A percentile compares a stretch with the other conserved stretches of the same genome.
These are phyloP conservation scores for Apiotrichum akiyoshidainum DNA, from an alignment of 1,284 basidiomycete species.

Conservation along the genomic window DNA sequence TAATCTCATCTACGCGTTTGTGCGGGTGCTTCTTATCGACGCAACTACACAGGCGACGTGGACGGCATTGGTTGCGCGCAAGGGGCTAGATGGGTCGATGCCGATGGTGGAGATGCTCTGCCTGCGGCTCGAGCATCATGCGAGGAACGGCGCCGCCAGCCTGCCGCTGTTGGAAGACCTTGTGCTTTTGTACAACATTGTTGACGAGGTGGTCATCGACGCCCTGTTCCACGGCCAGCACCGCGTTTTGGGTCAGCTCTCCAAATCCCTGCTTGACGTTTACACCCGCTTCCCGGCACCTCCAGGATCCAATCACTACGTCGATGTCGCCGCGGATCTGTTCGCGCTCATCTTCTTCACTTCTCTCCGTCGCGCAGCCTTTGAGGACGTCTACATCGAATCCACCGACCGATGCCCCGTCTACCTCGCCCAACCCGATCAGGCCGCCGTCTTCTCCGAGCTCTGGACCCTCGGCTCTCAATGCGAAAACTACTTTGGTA, in stretches of 20 bases:
- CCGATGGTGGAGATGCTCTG: constrained; percentile 5
- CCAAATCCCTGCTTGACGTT: background rate
- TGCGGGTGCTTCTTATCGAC: constrained; percentile 5
- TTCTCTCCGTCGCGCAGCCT: constrained; percentile 13
- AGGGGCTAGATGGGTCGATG: constrained; percentile 7
- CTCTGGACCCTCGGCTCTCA: constrained; percentile 19
- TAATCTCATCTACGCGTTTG: background rate
- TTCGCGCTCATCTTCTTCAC: constrained; percentile 17
- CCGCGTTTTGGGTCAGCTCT: background rate
- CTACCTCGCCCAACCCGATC: constrained; percentile 11
- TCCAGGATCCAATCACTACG: background rate
- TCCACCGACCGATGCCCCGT: constrained; percentile 14
- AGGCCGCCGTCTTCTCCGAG: constrained; percentile 17
- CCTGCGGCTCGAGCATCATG: constrained; percentile 8
- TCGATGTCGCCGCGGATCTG: constrained; percentile 15
- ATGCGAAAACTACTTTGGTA: constrained; percentile 18
- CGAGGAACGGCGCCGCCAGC: background rate
- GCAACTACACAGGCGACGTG: constrained; percentile 3
- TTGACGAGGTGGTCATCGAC: constrained; percentile 10
- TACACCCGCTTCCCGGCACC: constrained; percentile 5
- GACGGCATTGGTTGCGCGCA: constrained; percentile 8
- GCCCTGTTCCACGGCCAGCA: constrained; percentile 14
- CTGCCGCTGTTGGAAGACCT: constrained; percentile 8
- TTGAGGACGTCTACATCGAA: constrained; percentile 20
- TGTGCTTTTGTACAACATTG: constrained; percentile 6